A percentile compares a stretch with the other conserved stretches of the same genome.
Evolutionary conservation across 164 flowering plant species (phyloP).

Genomic region (Vitis rupestris): DNA sequence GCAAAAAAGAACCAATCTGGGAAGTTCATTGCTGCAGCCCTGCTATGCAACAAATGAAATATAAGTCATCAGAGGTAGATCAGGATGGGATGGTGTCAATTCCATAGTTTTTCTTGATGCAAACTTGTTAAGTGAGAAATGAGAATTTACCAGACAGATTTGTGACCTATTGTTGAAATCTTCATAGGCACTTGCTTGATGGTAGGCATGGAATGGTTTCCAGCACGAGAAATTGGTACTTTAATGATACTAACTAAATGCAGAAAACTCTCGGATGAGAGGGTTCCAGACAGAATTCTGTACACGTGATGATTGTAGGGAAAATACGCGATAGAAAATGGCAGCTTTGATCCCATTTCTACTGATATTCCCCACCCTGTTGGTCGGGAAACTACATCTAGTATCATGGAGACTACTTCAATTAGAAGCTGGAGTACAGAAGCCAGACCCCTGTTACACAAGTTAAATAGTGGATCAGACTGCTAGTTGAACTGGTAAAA

Average conservation of each 20-base stretch:
- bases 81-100: constrained; percentile 2
- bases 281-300: constrained; percentile 48
- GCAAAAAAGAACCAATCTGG: constrained; percentile 77
- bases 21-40: constrained; percentile 72
- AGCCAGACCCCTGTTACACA: constrained; percentile 60
- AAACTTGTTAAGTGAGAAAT: constrained; percentile 8
- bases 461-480: constrained; percentile 2
- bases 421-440: constrained; percentile 45
- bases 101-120: background rate
- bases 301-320: constrained; percentile 35
- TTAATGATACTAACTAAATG: constrained; percentile 35
- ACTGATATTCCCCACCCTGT: constrained; percentile 61
- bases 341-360: constrained; percentile 60
- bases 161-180: constrained; percentile 35
- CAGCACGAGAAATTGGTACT: constrained; percentile 13
- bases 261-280: constrained; percentile 41
- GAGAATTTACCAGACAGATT: constrained; percentile 59
- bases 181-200: constrained; percentile 23
- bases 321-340: constrained; percentile 68
- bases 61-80: constrained; percentile 4
- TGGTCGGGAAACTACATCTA: constrained; percentile 60
- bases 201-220: constrained; percentile 8
- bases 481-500: constrained; percentile 1
- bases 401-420: constrained; percentile 40
- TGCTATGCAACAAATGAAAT: constrained; percentile 29